These are phyloP conservation scores for Arthrobotrys pseudoclavata DNA, from an alignment of 2,329 filamentous ascomycete genomes.

Conservation along the genomic window DNA sequence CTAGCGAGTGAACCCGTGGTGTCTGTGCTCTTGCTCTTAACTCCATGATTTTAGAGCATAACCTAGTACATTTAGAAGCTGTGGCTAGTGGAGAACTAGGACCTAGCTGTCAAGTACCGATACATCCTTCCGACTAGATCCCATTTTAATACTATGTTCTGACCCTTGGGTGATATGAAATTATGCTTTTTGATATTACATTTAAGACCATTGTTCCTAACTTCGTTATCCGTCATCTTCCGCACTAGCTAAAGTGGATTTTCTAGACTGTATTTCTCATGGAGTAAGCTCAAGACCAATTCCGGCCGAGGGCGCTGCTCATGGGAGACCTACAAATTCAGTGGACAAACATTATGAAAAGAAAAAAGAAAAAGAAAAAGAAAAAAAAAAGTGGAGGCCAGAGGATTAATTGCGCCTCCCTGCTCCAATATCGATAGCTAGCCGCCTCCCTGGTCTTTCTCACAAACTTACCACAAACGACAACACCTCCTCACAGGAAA, in stretches of 20 bases:
- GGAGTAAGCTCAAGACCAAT: slow-evolving; percentile 3
- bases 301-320: slow-evolving; percentile 18
- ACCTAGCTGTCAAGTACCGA: slow-evolving; percentile 35
- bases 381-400: slow-evolving; percentile 38
- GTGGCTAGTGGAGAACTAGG: slow-evolving; percentile 45
- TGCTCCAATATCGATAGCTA: slow-evolving; percentile 55
- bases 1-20: slow-evolving; percentile 54
- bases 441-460: slow-evolving; percentile 38
- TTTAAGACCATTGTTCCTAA: slow-evolving; percentile 19
- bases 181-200: slow-evolving; percentile 38
- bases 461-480: slow-evolving; percentile 58
- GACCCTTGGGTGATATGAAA: slow-evolving; percentile 20
- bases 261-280: slow-evolving; percentile 36
- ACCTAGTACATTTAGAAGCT: slow-evolving; percentile 22
- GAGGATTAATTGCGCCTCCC: slow-evolving; percentile 21
- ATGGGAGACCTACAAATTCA: slow-evolving; percentile 21
- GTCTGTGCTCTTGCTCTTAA: slow-evolving; percentile 35
- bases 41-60: slow-evolving; percentile 2
- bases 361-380: neutral
- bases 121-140: slow-evolving; percentile 35
- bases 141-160: slow-evolving; percentile 18
- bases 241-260: slow-evolving; percentile 27
- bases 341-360: slow-evolving; percentile 34
- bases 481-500: slow-evolving; percentile 45
- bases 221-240: slow-evolving; percentile 42